Percentiles rank a stretch among this genome's conserved stretches.
phyloP scores from a whole-genome alignment of 208 protist genomes.

The Naegleria lovaniensis region DNA sequence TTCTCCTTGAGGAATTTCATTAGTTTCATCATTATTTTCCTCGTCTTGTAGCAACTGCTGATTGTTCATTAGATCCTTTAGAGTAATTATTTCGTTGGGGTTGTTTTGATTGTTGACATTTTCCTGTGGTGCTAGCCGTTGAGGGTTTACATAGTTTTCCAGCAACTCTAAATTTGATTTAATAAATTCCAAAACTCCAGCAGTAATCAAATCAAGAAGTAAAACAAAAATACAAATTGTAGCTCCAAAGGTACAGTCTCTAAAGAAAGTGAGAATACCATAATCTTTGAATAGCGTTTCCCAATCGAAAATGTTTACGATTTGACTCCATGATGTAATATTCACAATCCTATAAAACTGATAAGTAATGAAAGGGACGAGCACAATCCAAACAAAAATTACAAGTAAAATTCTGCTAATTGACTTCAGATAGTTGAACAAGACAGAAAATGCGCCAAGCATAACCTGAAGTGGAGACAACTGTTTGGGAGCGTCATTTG shows the following conservation, averaged over 20 bases:
- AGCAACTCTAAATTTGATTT: background rate
- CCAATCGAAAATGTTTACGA: background rate
- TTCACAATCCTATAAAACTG: conserved; percentile 3
- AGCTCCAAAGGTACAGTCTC: background rate
- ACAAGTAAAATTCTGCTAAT: background rate
- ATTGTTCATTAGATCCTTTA: background rate
- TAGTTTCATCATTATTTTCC: background rate
- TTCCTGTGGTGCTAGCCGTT: background rate
- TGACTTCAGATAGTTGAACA: background rate
- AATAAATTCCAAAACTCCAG: background rate
- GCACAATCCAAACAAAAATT: background rate
- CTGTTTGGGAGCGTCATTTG: background rate
- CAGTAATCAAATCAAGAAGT: background rate
- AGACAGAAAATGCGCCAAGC: background rate
- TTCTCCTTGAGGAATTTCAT: background rate
- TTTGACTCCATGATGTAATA: background rate
- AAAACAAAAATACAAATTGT: background rate
- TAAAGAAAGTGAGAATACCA: background rate
- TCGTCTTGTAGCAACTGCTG: background rate
- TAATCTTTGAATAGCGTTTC: background rate
- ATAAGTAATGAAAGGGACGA: background rate
- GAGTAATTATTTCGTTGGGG: background rate
- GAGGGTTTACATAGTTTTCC: background rate
- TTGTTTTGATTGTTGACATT: background rate
- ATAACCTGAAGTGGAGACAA: background rate